These are phyloP conservation scores for Fragaria nilgerrensis DNA, from an alignment of 306 rosid genomes.

Conservation along the genomic window DNA sequence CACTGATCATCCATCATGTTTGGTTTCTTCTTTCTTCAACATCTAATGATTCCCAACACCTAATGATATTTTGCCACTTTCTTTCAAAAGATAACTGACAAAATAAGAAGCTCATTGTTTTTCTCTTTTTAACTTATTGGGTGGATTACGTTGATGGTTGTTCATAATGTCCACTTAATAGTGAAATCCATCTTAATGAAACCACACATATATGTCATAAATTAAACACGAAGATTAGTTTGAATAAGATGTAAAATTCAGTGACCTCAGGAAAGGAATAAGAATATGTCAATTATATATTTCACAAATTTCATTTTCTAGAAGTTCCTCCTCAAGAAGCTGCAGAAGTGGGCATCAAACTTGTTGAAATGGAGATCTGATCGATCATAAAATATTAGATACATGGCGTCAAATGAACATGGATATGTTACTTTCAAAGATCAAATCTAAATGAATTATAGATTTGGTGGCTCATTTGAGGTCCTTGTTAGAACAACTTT, in stretches of 20 bases:
- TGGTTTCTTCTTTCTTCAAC: constrained; percentile 20
- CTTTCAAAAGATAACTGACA: neutral
- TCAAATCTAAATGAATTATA: no score
- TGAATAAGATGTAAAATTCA: neutral
- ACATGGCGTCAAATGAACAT: neutral
- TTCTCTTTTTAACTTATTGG: neutral
- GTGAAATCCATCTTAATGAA: neutral
- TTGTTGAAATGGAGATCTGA: neutral
- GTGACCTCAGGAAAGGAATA: constrained; percentile 1
- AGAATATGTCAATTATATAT: neutral
- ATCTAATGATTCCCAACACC: constrained; percentile 14
- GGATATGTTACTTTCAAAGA: neutral
- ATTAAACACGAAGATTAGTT: neutral
- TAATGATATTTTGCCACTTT: neutral
- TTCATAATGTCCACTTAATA: neutral
- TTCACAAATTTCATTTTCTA: neutral
- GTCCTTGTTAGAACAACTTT: no score
- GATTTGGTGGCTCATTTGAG: neutral
- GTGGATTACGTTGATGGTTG: neutral
- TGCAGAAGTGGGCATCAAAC: neutral
- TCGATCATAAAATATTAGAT: neutral
- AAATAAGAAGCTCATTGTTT: neutral
- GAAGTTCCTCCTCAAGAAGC: neutral
- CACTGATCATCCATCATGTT: no score
- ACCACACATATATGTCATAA: neutral